Evolutionary conservation across 2,329 filamentous ascomycete species (phyloP).

Genomic region (Paraphoma sp.): DNA sequence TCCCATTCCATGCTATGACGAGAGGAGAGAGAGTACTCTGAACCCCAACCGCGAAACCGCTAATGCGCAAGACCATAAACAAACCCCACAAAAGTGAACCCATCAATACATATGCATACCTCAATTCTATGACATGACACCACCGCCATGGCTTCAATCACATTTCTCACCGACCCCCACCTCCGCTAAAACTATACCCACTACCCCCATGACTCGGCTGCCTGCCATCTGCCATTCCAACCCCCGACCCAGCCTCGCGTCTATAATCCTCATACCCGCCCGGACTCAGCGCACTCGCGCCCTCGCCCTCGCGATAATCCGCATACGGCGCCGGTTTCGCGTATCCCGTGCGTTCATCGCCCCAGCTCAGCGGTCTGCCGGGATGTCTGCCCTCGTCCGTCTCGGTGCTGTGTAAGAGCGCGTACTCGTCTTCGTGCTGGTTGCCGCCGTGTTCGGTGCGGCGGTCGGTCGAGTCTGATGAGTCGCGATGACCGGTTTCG

Average conservation of each 20-base stretch:
- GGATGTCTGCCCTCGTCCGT: slow-evolving; percentile 50
- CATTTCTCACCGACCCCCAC: neutral
- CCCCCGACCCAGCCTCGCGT: slow-evolving; percentile 22
- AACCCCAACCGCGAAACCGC: neutral
- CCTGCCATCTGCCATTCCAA: slow-evolving; percentile 2
- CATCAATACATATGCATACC: neutral
- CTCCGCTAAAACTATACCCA: slow-evolving; percentile 27
- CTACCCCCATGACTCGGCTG: slow-evolving; percentile 24
- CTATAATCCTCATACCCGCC: slow-evolving; percentile 46
- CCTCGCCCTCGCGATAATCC: slow-evolving; percentile 48
- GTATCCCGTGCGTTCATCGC: slow-evolving; percentile 36
- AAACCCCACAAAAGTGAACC: neutral
- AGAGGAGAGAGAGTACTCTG: neutral
- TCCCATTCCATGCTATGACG: no score
- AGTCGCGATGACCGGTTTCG: slow-evolving; percentile 49
- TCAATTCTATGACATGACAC: neutral
- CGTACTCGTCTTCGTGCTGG: slow-evolving; percentile 60
- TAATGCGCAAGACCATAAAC: slow-evolving; percentile 6
- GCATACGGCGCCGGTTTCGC: slow-evolving; percentile 29
- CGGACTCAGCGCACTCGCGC: slow-evolving; percentile 40
- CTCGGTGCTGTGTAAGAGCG: slow-evolving; percentile 54
- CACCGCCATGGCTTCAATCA: no score
- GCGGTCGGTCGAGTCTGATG: slow-evolving; percentile 47
- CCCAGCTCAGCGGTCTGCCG: slow-evolving; percentile 49
- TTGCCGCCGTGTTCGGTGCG: slow-evolving; percentile 48